These are phyloP conservation scores for Aphanocladium album DNA, from an alignment of 2,329 filamentous ascomycete species.

Conservation along the genomic window DNA sequence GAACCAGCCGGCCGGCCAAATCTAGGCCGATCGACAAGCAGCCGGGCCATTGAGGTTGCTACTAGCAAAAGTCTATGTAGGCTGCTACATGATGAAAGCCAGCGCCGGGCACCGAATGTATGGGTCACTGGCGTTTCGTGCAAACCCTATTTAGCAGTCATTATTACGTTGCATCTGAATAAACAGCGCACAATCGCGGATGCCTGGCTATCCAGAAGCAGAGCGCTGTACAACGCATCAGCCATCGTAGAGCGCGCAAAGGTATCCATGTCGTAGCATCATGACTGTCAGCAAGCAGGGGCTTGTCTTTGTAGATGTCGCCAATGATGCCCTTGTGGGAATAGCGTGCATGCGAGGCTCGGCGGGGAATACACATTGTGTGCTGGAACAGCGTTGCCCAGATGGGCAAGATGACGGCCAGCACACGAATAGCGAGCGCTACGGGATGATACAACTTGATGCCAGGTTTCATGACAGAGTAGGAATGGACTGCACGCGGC, in stretches of 20 bases:
- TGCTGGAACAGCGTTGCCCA: neutral
- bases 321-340: neutral
- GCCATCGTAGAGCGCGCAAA: too few relatives aligned
- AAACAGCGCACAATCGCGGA: neutral
- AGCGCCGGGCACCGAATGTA: neutral
- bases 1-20: neutral
- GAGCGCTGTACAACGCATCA: neutral
- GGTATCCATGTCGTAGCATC: constrained; percentile 2
- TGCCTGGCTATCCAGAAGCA: neutral
- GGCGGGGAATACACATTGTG: neutral
- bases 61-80: neutral
- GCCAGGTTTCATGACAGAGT: neutral
- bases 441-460: neutral
- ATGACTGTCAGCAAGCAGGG: neutral
- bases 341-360: neutral
- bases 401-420: neutral
- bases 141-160: constrained; percentile 11
- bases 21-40: neutral
- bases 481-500: neutral
- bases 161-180: neutral
- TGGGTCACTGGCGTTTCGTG: constrained; percentile 7
- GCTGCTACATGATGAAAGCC: neutral
- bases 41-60: neutral
- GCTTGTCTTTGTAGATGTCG: neutral
- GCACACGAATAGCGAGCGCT: neutral